phyloP scores from a whole-genome alignment of 2,329 filamentous ascomycete genomes.

The Tolypocladium pustulatum region DNA sequence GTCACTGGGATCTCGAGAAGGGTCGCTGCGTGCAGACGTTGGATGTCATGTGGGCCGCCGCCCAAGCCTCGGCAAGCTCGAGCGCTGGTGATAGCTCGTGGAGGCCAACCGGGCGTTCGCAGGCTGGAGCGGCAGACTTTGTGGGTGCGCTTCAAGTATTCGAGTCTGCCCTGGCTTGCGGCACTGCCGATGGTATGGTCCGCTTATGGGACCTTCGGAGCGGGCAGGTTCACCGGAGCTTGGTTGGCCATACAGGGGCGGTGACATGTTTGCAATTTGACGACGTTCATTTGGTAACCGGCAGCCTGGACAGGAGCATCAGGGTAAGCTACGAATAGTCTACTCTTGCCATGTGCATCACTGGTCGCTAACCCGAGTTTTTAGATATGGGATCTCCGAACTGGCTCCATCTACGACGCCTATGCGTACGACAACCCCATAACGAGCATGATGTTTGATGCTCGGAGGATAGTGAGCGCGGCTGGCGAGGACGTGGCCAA shows the following conservation, averaged over 20 bases:
- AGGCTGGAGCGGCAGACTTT: slow-evolving; percentile 67
- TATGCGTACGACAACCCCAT: slow-evolving; percentile 90
- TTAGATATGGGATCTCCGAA: slow-evolving; percentile 97
- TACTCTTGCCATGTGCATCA: not conserved
- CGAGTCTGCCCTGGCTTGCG: slow-evolving; percentile 88
- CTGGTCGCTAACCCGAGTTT: not conserved
- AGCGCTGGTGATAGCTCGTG: slow-evolving; percentile 53
- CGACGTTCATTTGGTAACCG: slow-evolving; percentile 88
- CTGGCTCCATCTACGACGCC: slow-evolving; percentile 88
- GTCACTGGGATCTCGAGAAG: slow-evolving; percentile 95
- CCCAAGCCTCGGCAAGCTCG: slow-evolving; percentile 68
- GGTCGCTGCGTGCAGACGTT: slow-evolving; percentile 96
- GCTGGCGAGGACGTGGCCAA: slow-evolving; percentile 92
- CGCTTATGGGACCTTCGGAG: slow-evolving; percentile 92
- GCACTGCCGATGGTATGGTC: slow-evolving; percentile 96
- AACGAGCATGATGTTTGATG: slow-evolving; percentile 96
- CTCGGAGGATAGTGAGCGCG: slow-evolving; percentile 77
- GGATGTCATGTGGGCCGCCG: slow-evolving; percentile 95
- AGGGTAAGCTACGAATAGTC: slow-evolving; percentile 52
- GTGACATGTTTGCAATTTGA: slow-evolving; percentile 95
- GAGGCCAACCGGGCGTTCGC: slow-evolving; percentile 58
- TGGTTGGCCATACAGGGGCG: slow-evolving; percentile 90
- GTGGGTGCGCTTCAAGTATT: slow-evolving; percentile 93
- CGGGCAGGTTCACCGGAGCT: slow-evolving; percentile 90
- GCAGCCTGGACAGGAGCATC: slow-evolving; percentile 84